Evolutionary conservation across 2,329 filamentous ascomycete genomes (phyloP), one percentile per base, ranked within the genome.

Genomic region (Colletotrichum musicola): DNA sequence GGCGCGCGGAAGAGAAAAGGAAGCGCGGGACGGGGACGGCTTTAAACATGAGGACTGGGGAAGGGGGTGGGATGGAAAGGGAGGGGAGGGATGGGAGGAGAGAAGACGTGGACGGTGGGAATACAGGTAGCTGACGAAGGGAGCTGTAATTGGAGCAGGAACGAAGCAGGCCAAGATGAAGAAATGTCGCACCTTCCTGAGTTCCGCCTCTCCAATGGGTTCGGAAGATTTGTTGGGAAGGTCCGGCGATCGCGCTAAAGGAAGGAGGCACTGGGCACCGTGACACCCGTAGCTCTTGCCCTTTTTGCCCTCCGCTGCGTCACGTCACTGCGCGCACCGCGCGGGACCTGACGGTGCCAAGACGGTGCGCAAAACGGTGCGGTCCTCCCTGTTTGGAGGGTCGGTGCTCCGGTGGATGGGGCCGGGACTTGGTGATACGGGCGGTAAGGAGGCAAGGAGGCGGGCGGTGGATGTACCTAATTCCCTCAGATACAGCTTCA

Each of bases 151-250:
- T 58, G 55, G 65, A 64, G 30, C 25, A 40, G 50, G 56, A 50
- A 20, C 50, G 38, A 44, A 62, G 59, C 50, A 54, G 30, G 60
- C 60, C 53, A 68, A 54, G 64, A 35, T 55, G 54, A 64, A 68
- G 64, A 68, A 68, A 64, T 58, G 64, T 68, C 60, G 53, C 60
- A 50, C 16, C 54, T 59, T 64, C 20, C 10, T 3, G 7, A n/a
- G n/a, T n/a, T n/a, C n/a, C n/a, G n/a, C n/a, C 30, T 35, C 51
- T 49, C 27, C 22, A 25, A 25, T 60, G 44, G 27, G 30, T 38
- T 51, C 65, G 62, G 62, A 46, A 55, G 49, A 65, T 65, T 68
- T 68, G 65, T 65, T 68, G 65, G 65, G 65, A 68, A 68, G 49
- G 42, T 68, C 65, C 65, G 65, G 42, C 62, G 62, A 59, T 55